Conservation (phyloP, 768 basidiomycete genomes). For the Sarcodon sp. region DNA sequence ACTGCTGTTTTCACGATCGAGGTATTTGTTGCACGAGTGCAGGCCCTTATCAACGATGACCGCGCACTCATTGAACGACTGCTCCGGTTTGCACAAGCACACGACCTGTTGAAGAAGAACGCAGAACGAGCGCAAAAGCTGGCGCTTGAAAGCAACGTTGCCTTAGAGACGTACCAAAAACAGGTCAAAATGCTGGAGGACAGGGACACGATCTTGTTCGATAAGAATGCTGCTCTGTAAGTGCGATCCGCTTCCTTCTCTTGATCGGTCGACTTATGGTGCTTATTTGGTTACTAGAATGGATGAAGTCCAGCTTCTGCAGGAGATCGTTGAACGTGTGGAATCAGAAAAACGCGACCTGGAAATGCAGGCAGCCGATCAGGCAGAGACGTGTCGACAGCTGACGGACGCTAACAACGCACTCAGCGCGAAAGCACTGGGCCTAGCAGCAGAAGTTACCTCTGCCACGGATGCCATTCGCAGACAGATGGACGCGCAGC, state of each 20-base stretch:
- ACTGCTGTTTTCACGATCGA: slow-evolving; percentile 53
- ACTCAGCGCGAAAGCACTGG: slow-evolving; percentile 59
- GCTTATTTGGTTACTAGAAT: slow-evolving; percentile 28
- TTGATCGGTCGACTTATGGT: background rate
- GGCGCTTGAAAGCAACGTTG: slow-evolving; percentile 66
- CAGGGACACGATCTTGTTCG: slow-evolving; percentile 39
- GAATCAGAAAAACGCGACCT: slow-evolving; percentile 51
- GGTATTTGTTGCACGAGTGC: slow-evolving; percentile 65
- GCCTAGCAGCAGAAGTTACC: slow-evolving; percentile 59
- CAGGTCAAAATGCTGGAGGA: slow-evolving; percentile 76
- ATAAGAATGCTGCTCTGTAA: slow-evolving; percentile 45
- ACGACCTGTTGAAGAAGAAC: slow-evolving; percentile 85
- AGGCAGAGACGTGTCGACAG: slow-evolving; percentile 60
- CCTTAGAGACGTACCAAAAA: slow-evolving; percentile 83
- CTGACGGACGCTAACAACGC: slow-evolving; percentile 70
- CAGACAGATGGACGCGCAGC: slow-evolving; percentile 51
- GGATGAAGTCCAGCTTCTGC: slow-evolving; percentile 51
- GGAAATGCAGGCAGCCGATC: slow-evolving; percentile 56
- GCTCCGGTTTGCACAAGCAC: slow-evolving; percentile 76
- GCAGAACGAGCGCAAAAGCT: slow-evolving; percentile 87
- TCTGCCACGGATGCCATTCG: slow-evolving; percentile 39
- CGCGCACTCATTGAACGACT: slow-evolving; percentile 73
- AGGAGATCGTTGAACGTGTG: slow-evolving; percentile 46
- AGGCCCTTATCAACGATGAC: slow-evolving; percentile 75
- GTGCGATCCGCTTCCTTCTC: slow-evolving; percentile 9